These are phyloP conservation scores for Xylariaceae sp. DNA, from an alignment of 2,329 filamentous ascomycete genomes.

Conservation along the genomic window DNA sequence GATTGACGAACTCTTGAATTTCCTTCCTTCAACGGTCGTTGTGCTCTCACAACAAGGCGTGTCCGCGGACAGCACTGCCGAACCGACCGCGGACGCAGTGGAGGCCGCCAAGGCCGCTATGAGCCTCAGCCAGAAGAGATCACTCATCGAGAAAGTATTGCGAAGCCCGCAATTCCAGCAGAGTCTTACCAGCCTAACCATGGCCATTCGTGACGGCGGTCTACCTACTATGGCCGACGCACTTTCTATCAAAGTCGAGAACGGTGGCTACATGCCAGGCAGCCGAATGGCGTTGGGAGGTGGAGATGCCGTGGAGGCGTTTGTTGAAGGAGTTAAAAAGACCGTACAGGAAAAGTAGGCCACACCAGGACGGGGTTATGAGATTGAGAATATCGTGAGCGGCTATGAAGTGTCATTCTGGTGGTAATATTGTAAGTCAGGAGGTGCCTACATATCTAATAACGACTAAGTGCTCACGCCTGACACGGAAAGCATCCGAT, in stretches of 20 bases:
- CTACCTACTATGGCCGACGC: slow-evolving; percentile 86
- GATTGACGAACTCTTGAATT: slow-evolving; percentile 69
- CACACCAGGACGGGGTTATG: not conserved
- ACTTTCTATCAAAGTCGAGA: slow-evolving; percentile 70
- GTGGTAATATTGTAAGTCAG: not conserved
- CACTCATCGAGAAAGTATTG: slow-evolving; percentile 73
- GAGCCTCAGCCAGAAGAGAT: slow-evolving; percentile 69
- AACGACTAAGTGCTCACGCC: not conserved
- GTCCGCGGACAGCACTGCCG: slow-evolving; percentile 51
- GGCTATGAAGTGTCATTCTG: not conserved
- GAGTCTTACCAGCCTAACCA: slow-evolving; percentile 75
- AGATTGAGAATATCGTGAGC: not conserved
- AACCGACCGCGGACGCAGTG: slow-evolving; percentile 63
- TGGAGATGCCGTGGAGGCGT: slow-evolving; percentile 82
- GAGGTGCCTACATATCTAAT: not conserved
- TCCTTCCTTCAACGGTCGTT: slow-evolving; percentile 73
- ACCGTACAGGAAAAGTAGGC: slow-evolving; percentile 55
- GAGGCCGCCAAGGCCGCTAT: slow-evolving; percentile 70
- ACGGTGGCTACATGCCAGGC: slow-evolving; percentile 75
- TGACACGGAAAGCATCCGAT: not conserved
- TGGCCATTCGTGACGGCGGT: slow-evolving; percentile 84
- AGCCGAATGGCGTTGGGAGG: slow-evolving; percentile 81
- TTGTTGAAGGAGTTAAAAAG: slow-evolving; percentile 82
- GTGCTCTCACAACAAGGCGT: slow-evolving; percentile 67
- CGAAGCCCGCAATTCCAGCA: slow-evolving; percentile 88